These are phyloP conservation scores for Taiozyma sp. DNA, from an alignment of 1,139 yeast genomes.

Conservation along the genomic window DNA sequence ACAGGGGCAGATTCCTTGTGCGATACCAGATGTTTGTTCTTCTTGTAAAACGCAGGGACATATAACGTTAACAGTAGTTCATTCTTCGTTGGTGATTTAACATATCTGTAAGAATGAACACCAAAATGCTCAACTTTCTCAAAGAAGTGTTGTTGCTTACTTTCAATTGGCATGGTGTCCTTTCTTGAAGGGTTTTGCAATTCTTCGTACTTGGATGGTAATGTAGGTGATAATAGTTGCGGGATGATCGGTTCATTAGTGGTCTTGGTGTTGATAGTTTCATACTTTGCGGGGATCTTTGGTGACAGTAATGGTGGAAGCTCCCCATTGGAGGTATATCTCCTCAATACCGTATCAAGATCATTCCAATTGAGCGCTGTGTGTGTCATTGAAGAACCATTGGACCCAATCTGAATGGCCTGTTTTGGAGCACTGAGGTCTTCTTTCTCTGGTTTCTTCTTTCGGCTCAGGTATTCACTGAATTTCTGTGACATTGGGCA, in stretches of 20 bases:
- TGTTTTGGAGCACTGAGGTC: not conserved
- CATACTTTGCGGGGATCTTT: slow-evolving; percentile 4
- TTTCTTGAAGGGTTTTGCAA: not conserved
- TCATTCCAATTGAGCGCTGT: not conserved
- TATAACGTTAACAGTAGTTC: slow-evolving; percentile 9
- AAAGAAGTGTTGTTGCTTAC: not conserved
- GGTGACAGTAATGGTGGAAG: slow-evolving; percentile 9
- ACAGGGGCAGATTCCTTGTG: not conserved
- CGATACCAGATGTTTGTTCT: not conserved
- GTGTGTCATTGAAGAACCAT: not conserved
- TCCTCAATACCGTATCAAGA: slow-evolving; percentile 1
- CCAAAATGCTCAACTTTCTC: slow-evolving; percentile 12
- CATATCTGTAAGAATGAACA: slow-evolving; percentile 7
- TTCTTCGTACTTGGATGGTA: slow-evolving; percentile 15
- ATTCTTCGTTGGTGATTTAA: not conserved
- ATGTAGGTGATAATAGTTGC: slow-evolving; percentile 19
- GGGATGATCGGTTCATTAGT: slow-evolving; percentile 2
- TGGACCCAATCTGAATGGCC: not conserved
- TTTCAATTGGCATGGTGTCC: not conserved
- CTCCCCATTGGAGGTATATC: not conserved
- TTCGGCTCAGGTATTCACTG: slow-evolving; percentile 8
- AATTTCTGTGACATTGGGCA: slow-evolving; percentile 6
- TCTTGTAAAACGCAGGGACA: slow-evolving; percentile 15
- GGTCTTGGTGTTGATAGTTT: not conserved
- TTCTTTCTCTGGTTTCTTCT: slow-evolving; percentile 1